These are phyloP conservation scores for Papiliotrema fonsecae DNA, from an alignment of 1,284 basidiomycete species.

Conservation along the genomic window DNA sequence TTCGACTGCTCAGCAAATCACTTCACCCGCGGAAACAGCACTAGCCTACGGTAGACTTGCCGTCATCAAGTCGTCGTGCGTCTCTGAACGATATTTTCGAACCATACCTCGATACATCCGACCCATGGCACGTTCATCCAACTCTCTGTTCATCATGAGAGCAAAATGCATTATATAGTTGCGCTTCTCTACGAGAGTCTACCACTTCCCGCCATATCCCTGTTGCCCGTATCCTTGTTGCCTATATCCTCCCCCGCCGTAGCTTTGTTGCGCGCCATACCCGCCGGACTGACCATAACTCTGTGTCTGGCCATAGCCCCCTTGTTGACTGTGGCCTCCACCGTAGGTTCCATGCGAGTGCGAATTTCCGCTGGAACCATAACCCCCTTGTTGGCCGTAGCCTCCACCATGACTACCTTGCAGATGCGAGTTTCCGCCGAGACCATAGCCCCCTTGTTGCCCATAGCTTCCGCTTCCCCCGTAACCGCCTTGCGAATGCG, in stretches of 20 bases:
- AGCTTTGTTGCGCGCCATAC: slow-evolving; percentile 1
- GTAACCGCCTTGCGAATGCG: neutral
- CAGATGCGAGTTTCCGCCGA: neutral
- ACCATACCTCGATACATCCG: too few relatives aligned
- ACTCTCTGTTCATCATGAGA: too few relatives aligned
- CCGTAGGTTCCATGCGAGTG: slow-evolving; percentile 5
- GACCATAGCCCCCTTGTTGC: slow-evolving; percentile 5
- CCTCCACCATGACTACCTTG: slow-evolving; percentile 7
- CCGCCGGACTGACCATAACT: neutral
- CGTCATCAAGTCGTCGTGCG: too few relatives aligned
- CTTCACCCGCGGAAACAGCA: too few relatives aligned
- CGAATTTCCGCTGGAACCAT: slow-evolving; percentile 1
- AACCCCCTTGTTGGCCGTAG: neutral
- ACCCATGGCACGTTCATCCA: too few relatives aligned
- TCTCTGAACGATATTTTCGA: too few relatives aligned
- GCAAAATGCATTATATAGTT: too few relatives aligned
- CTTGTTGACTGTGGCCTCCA: slow-evolving; percentile 1
- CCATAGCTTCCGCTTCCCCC: slow-evolving; percentile 3
- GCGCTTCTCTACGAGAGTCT: too few relatives aligned
- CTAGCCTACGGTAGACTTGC: too few relatives aligned
- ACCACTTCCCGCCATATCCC: neutral
- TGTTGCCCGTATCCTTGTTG: too few relatives aligned
- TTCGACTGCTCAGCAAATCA: too few relatives aligned
- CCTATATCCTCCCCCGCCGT: neutral
- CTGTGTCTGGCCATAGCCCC: neutral